phyloP scores from a whole-genome alignment of 257 asterid genomes.

The Primulina tabacum region DNA sequence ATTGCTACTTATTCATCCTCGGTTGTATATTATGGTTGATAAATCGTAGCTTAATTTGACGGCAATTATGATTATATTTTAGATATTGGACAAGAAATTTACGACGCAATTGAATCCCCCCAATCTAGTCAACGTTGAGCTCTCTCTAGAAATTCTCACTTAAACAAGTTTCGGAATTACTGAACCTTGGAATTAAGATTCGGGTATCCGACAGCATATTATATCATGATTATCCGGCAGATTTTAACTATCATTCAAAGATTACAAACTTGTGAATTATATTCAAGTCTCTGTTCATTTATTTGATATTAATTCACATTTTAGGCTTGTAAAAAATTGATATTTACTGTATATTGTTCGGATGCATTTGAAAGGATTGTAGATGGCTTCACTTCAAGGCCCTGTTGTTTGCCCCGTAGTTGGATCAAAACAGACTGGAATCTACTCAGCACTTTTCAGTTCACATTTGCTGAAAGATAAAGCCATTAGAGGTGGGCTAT shows the following conservation, averaged over 20 bases:
- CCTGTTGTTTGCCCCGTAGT: constrained; percentile 69
- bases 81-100: background rate
- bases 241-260: background rate
- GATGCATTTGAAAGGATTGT: constrained; percentile 29
- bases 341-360: constrained; percentile 9
- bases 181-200: background rate
- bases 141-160: background rate
- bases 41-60: background rate
- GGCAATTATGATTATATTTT: background rate
- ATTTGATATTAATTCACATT: background rate
- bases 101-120: background rate
- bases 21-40: background rate
- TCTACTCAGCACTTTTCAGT: constrained; percentile 36
- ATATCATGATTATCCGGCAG: background rate
- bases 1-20: constrained; percentile 4
- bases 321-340: background rate
- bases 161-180: background rate
- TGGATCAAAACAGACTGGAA: constrained; percentile 56
- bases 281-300: too few species aligned
- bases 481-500: constrained; percentile 41
- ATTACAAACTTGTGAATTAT: background rate
- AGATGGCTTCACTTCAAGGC: constrained; percentile 72
- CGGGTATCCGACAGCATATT: background rate
- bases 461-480: constrained; percentile 47
- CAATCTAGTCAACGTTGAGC: background rate